phyloP scores from a whole-genome alignment of 2,329 filamentous ascomycete species.

The Lasiodiplodia gonubiensis region DNA sequence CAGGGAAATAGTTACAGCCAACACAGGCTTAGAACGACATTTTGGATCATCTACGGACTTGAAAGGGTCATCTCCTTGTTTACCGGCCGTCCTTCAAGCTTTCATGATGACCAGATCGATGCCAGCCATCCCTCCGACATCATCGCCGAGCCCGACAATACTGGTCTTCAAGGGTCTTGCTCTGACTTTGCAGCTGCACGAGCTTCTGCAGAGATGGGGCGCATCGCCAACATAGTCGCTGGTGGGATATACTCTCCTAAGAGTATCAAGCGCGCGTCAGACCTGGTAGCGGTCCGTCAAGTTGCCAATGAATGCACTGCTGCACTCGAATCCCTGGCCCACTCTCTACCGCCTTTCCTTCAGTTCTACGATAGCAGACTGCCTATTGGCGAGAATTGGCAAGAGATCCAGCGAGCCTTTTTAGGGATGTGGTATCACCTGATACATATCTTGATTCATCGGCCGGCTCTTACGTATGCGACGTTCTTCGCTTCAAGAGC shows the following conservation, averaged over 20 bases:
- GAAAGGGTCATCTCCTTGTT: neutral
- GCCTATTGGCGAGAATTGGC: neutral
- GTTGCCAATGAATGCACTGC: neutral
- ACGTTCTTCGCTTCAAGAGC: neutral
- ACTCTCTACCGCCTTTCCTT: neutral
- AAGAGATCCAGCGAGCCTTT: neutral
- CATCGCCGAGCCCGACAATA: neutral
- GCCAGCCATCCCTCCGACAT: neutral
- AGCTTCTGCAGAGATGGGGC: neutral
- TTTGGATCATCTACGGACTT: conserved; percentile 1
- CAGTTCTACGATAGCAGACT: neutral
- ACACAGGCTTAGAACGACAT: neutral
- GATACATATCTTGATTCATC: conserved; percentile 3
- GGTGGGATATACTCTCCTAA: neutral
- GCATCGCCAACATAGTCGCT: neutral
- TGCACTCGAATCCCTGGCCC: neutral
- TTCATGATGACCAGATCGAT: conserved; percentile 10
- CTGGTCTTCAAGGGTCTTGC: neutral
- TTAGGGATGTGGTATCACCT: neutral
- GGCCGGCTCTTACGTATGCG: neutral
- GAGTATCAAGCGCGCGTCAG: neutral
- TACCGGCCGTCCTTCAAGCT: conserved; percentile 3
- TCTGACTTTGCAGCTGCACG: neutral
- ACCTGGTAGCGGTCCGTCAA: neutral
- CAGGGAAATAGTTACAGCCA: neutral